phyloP scores from a whole-genome alignment of 768 basidiomycete genomes.

The Fistulinella prunicolor region DNA sequence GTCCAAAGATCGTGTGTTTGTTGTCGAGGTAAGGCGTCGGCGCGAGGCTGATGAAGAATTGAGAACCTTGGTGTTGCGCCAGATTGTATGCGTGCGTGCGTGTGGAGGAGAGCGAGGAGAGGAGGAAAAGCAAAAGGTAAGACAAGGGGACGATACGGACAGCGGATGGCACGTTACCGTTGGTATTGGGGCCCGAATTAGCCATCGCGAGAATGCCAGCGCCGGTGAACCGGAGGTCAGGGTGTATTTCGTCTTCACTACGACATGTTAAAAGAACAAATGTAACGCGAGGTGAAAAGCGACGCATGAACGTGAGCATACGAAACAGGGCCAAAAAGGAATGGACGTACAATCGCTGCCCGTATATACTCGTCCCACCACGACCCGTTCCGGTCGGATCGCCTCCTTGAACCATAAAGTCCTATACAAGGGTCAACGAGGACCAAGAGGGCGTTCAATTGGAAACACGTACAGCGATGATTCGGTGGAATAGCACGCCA shows the following conservation, averaged over 20 bases:
- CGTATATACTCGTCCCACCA: conserved; percentile 88
- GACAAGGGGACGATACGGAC: background rate
- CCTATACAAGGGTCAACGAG: conserved; percentile 53
- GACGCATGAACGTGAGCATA: background rate
- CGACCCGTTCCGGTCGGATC: conserved; percentile 95
- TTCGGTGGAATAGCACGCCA: conserved; percentile 84
- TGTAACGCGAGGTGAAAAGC: background rate
- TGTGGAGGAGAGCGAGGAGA: conserved; percentile 18
- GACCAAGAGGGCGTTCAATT: no score
- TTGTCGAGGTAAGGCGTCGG: conserved; percentile 83
- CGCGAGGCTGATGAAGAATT: conserved; percentile 87
- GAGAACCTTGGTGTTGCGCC: conserved; percentile 59
- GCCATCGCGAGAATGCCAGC: conserved; percentile 97
- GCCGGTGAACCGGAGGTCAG: conserved; percentile 90
- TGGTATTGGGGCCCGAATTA: conserved; percentile 93
- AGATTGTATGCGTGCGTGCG: background rate
- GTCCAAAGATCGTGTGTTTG: conserved; percentile 88
- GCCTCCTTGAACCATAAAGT: conserved; percentile 97
- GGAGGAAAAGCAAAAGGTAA: background rate
- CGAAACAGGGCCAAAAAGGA: no score
- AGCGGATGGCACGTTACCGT: conserved; percentile 61
- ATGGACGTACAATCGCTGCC: conserved; percentile 75
- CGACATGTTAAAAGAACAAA: background rate
- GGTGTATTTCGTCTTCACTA: conserved; percentile 88
- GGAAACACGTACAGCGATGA: conserved; percentile 64